phyloP scores from a whole-genome alignment of 257 asterid species.

The Schizonepeta tenuifolia region DNA sequence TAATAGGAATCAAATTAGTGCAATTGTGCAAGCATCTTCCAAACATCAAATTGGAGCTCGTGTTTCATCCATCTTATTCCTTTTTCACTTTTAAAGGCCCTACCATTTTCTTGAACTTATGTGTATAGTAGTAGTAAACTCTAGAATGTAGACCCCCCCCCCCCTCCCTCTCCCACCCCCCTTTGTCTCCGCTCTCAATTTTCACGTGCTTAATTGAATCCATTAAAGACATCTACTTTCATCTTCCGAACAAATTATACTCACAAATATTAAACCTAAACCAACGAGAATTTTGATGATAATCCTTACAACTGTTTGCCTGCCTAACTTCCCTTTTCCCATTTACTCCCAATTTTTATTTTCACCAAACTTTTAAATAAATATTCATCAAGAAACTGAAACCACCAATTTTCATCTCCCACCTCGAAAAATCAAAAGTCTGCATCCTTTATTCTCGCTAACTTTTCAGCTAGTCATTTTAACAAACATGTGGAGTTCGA shows the following conservation, averaged over 20 bases:
- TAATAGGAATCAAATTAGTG: background rate
- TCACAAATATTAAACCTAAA: background rate
- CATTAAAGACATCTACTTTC: conserved; percentile 14
- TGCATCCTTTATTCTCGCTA: background rate
- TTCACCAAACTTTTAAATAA: background rate
- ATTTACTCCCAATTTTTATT: background rate
- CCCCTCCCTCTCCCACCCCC: background rate
- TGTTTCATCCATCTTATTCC: background rate
- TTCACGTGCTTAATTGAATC: conserved; percentile 43
- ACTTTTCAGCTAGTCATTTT: background rate
- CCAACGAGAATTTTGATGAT: conserved; percentile 9
- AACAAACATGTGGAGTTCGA: conserved; percentile 43
- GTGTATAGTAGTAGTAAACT: background rate
- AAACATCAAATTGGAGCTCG: background rate
- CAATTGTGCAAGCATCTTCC: background rate
- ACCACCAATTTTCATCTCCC: background rate
- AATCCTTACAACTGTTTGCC: conserved; percentile 6
- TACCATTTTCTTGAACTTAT: background rate
- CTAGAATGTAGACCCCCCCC: background rate
- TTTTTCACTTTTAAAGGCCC: background rate
- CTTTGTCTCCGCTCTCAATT: conserved; percentile 29
- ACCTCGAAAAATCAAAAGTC: background rate
- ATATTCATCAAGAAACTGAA: background rate
- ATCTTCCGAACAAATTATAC: background rate
- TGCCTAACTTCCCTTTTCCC: conserved; percentile 26